Base-by-base conservation (phyloP, 1,284 basidiomycete genomes). In the Cutaneotrichosporon arboriforme region DNA sequence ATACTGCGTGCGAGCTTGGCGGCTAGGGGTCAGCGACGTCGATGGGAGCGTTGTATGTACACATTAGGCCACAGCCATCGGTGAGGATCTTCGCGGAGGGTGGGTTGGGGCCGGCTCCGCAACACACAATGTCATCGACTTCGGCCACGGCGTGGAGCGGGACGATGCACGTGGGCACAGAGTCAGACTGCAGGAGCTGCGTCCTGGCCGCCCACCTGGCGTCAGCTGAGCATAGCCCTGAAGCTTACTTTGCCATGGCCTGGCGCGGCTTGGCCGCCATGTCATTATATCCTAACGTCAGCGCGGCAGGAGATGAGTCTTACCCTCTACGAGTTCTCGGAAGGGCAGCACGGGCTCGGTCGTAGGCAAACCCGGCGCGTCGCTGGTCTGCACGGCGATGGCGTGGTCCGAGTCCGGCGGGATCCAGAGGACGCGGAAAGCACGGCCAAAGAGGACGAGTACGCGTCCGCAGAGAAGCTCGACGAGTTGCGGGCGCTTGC, bases 61-160 rank as follows among this genome's bases (percentile, higher is more conserved):
- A 67, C 70, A 72, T 72, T 13, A 69, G 49, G 17, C 70, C 70
- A 43, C 67, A 69, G 2, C 70, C 70, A 39, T 72, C 70, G 3
- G 66, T 70, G 13, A 72, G 49, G 15, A 46, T 57, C 35, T 57
- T 46, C 4, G 22, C 13, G 1, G 51, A 36, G 3, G 22, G 35
- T 3, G 55, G 51, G 12, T 31, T 8, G 3, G 31, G 9, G 3
- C 54, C 61, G 48, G 67, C 58, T 21, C 65, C 58, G 0, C 60
- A 59, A 36, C 45, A 49, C 2, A 69, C 61, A 23, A 69, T 62
- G 46, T 72, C 70, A 1, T 46, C 48, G 17, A 60, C 54, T 21
- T 62, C 52, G 1, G 13, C 20, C 4, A 68, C 61, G 9, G 45
- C 43, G 3, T 33, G 41, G 0, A 51, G 49, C 2, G 57, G 40